Base-by-base conservation (phyloP, 176 grass and related monocot genomes). In the Avena insularis region DNA sequence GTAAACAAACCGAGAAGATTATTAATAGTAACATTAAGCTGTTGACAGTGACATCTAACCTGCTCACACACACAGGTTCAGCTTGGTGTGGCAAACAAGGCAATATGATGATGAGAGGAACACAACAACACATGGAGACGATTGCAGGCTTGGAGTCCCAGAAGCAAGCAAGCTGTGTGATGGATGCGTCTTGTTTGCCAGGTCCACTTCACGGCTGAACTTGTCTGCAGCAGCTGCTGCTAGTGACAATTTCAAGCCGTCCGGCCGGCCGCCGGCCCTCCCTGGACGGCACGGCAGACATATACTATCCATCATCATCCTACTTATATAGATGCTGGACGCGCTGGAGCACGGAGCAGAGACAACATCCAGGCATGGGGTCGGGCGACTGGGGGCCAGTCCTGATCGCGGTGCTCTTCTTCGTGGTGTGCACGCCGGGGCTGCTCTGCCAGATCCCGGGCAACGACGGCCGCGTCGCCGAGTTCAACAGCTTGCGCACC, bases 401-500 rank as follows among this genome's bases (percentile, higher is more conserved):
- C 78, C 82, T 91, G 78, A 82, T 88, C 17, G 90, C 86, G 78
- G 65, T 73, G 82, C n/a, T 85, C 48, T 82, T 91, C 83, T 91
- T 91, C 82, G 78, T 91, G 71, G 31, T 91, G 29, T 56, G 86
- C 6, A 85, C 83, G 63, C 90, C 90, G 71, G 90, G 90, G 15
- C 55, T 91, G 45, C 64, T 88, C 3, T 86, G 78, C 79, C 82
- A 91, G 90, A 85, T 91, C 27, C 90, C 90, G 1, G 90, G 72
- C 13, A 78, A 20, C 78, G 49, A 16, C 53, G 45, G 78, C 2
- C 51, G 78, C 61, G 19, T 87, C 0, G 85, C 70, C 10, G 84
- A 90, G 82, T 88, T 91, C 86, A 78, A 85, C 71, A 88, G 82
- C 78, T 78, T 91, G 82, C 71, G 63, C 11, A 91, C 86, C 59